Evolutionary conservation across 257 asterid species (phyloP).

Genomic region (Coffea eugenioides): DNA sequence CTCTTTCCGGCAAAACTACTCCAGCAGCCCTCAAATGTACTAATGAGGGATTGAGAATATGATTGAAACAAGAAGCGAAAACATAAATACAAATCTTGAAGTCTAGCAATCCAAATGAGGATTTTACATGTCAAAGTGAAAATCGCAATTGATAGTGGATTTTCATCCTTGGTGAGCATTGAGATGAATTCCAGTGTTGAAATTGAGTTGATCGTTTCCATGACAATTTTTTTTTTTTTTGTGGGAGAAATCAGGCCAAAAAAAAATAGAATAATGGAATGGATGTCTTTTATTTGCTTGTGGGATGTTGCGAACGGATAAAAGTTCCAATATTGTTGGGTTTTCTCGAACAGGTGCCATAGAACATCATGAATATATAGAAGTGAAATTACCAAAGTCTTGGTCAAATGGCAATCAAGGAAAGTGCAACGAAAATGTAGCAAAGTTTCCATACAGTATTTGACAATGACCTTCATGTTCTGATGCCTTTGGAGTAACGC

Average conservation of each 20-base stretch:
- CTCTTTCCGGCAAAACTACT: background rate
- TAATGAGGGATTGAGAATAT: conserved; percentile 1
- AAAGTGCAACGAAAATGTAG: conserved; percentile 16
- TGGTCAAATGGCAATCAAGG: background rate
- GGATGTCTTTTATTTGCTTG: background rate
- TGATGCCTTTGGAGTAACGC: conserved; percentile 1
- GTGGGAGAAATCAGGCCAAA: background rate
- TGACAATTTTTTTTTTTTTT: background rate
- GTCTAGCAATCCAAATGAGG: conserved; percentile 20
- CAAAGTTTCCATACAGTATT: background rate
- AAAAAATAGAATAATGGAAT: background rate
- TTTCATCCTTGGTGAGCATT: conserved; percentile 21
- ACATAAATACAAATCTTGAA: conserved; percentile 32
- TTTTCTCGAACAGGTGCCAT: background rate
- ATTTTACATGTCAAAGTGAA: conserved; percentile 26
- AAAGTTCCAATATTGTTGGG: conserved; percentile 1
- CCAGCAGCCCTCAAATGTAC: background rate
- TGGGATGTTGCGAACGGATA: background rate
- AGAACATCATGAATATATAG: conserved; percentile 6
- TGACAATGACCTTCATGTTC: background rate
- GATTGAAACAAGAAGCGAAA: conserved; percentile 12
- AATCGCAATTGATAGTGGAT: conserved; percentile 25
- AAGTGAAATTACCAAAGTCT: background rate
- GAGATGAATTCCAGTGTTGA: conserved; percentile 5
- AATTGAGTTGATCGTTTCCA: conserved; percentile 20